Evolutionary conservation across 768 basidiomycete species (phyloP).

Genomic region (Mycena floridula): DNA sequence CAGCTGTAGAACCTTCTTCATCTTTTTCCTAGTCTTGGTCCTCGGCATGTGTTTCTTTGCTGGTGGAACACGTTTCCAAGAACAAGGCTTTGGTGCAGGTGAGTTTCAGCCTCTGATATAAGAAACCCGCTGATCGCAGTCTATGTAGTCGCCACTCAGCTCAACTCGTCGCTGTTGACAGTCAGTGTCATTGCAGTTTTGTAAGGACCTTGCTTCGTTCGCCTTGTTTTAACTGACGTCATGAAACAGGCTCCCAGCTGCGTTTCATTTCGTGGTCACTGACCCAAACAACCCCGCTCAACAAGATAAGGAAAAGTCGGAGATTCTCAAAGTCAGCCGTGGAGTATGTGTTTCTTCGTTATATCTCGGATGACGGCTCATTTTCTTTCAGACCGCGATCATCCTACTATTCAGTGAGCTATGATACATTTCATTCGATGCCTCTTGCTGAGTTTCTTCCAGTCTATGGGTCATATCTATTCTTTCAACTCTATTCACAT

Average conservation of each 20-base stretch:
- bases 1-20: constrained; percentile 7
- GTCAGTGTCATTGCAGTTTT: constrained; percentile 78
- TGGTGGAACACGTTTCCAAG: constrained; percentile 70
- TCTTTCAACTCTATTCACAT: constrained; percentile 78
- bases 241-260: too few species aligned
- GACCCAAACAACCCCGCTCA: constrained; percentile 13
- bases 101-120: constrained; percentile 32
- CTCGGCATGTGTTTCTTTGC: constrained; percentile 91
- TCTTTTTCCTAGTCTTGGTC: constrained; percentile 50
- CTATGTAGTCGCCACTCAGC: constrained; percentile 48
- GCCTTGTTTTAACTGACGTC: too few species aligned
- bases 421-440: not conserved
- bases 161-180: constrained; percentile 71
- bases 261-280: constrained; percentile 57
- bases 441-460: constrained; percentile 18
- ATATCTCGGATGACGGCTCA: constrained; percentile 1
- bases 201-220: too few species aligned
- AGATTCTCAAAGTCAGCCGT: constrained; percentile 64
- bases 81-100: constrained; percentile 77
- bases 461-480: constrained; percentile 75
- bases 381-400: constrained; percentile 51
- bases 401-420: constrained; percentile 74
- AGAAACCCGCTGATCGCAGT: not conserved
- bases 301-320: constrained; percentile 25
- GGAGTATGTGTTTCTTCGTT: constrained; percentile 47